phyloP scores from a whole-genome alignment of 768 basidiomycete genomes.

The Boletellus emodensis region DNA sequence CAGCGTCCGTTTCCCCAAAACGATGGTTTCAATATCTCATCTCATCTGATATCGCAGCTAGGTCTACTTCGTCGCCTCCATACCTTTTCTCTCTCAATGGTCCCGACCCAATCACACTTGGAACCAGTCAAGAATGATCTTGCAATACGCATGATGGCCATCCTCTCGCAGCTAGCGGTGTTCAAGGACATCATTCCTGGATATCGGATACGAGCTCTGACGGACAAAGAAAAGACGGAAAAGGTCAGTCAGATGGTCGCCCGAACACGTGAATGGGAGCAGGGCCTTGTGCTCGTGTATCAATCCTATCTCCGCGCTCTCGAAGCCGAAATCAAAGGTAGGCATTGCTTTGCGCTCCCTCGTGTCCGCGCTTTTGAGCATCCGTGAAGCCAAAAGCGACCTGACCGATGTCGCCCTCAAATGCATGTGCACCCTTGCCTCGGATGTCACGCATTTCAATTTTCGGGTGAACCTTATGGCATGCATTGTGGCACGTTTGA shows the following conservation, averaged over 20 bases:
- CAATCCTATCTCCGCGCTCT: conserved; percentile 83
- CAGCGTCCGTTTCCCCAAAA: conserved; percentile 53
- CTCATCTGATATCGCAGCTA: conserved; percentile 47
- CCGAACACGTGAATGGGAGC: conserved; percentile 90
- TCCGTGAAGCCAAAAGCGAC: conserved; percentile 53
- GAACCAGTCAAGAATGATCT: conserved; percentile 75
- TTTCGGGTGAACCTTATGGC: conserved; percentile 91
- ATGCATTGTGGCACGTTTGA: conserved; percentile 76
- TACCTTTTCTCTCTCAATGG: conserved; percentile 77
- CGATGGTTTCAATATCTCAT: conserved; percentile 2
- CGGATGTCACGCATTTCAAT: conserved; percentile 92
- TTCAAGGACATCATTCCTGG: conserved; percentile 96
- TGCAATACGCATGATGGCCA: conserved; percentile 80
- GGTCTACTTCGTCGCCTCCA: conserved; percentile 86
- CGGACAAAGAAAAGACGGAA: conserved; percentile 85
- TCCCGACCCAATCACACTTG: conserved; percentile 64
- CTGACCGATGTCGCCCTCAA: conserved; percentile 68
- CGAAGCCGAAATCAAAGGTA: conserved; percentile 83
- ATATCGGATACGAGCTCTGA: conserved; percentile 89
- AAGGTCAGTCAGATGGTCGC: conserved; percentile 94
- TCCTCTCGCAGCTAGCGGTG: conserved; percentile 87
- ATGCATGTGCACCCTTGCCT: conserved; percentile 83
- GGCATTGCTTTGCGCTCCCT: conserved; percentile 15
- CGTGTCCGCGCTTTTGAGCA: conserved; percentile 16
- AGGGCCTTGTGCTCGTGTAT: conserved; percentile 84